Conservation (phyloP, 306 rosid species). For the Cyamopsis tetragonoloba region DNA sequence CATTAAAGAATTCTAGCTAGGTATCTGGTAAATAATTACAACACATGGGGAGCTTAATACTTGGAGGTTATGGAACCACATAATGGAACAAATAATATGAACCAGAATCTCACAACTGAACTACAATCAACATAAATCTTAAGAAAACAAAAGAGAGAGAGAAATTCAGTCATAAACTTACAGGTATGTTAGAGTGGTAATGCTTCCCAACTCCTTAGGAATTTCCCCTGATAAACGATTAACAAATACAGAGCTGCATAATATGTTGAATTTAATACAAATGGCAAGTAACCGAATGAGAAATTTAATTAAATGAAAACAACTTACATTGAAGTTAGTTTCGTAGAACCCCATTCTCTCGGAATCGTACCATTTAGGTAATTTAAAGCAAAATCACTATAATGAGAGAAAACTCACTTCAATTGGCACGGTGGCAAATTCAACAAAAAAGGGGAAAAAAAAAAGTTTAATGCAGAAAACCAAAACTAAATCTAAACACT, state of each 20-base stretch:
- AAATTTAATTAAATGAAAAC: slow-evolving; percentile 17
- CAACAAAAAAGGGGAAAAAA: background rate
- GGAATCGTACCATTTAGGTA: slow-evolving; percentile 77
- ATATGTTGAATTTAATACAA: slow-evolving; percentile 26
- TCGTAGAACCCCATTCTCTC: slow-evolving; percentile 60
- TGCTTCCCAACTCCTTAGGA: slow-evolving; percentile 67
- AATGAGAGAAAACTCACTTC: slow-evolving; percentile 3
- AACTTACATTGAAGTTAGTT: slow-evolving; percentile 57
- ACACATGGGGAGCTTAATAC: background rate
- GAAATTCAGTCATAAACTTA: slow-evolving; percentile 36
- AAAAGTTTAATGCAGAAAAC: background rate
- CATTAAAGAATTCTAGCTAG: background rate
- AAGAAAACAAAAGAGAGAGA: background rate
- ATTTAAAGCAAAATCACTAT: slow-evolving; percentile 60
- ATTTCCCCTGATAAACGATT: slow-evolving; percentile 83
- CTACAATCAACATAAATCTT: slow-evolving; percentile 18
- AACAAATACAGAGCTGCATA: slow-evolving; percentile 70
- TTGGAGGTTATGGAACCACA: background rate
- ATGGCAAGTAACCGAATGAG: slow-evolving; percentile 17
- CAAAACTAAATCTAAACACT: background rate
- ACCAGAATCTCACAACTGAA: slow-evolving; percentile 15
- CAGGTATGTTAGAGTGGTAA: slow-evolving; percentile 59
- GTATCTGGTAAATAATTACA: background rate
- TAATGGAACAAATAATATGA: background rate
- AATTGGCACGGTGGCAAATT: background rate